Base-by-base conservation (phyloP, 805 yeast species). In the Blastobotrys peoriensis region DNA sequence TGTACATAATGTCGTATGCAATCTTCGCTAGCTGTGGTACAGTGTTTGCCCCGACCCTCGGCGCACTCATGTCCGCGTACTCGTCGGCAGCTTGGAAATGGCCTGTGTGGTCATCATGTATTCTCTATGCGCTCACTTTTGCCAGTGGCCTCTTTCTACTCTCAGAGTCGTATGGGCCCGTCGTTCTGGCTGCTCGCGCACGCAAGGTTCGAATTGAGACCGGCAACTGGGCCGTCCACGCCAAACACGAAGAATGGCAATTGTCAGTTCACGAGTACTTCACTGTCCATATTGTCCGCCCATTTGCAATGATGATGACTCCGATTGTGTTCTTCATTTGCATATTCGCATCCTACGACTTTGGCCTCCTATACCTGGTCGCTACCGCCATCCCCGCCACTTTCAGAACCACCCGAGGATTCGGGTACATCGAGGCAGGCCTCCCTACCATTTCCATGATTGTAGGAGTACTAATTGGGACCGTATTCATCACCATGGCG, bases 181-280 rank as follows among this genome's bases (percentile, higher is more conserved):
- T 56, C 0, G 79, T 86, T 40, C 69, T 87, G 49, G 78, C 80
- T 55, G 70, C 59, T 33, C 76, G 81, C 58, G 96, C 96, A 16
- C 65, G 63, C 43, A 73, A 63, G 57, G 60, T 87, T 55, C 77
- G 96, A 67, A 73, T 76, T 56, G 82, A 81, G 60, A 84, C 96
- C 4, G 89, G 93, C 38, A 84, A 88, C 61, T 71, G 72, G 48
- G 84, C 84, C 57, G 85, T 86, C 51, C 86, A 87, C 86, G 86
- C 97, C 18, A 95, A 86, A 65, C 93, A 86, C 62, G 97, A 89
- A 61, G 91, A 91, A 23, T 79, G 77, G 60, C 86, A 86, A 39
- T 62, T 87, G 62, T 66, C 83, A 1, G 61, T 85, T 39, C 69
- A 67, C 27, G 95, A 88, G 61, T 70, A 89, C 62, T 54, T 86